Evolutionary conservation across 805 yeast species (phyloP).

Genomic region (Metschnikowia picachoensis): DNA sequence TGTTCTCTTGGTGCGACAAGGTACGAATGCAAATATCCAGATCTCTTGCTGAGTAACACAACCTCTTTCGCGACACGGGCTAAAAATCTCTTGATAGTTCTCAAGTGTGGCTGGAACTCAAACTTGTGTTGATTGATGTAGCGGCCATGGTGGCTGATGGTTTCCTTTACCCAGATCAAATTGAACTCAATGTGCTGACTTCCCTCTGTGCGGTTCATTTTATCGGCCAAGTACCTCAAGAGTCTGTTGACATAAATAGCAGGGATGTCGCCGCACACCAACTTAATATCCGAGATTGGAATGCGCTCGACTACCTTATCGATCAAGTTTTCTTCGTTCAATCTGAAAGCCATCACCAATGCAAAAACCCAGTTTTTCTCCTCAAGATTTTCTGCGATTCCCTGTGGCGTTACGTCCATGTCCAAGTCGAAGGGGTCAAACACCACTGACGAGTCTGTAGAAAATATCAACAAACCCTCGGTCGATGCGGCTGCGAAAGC

Average conservation of each 20-base stretch:
- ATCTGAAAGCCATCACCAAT: slow-evolving; percentile 86
- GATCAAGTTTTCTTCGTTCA: slow-evolving; percentile 75
- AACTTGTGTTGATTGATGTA: slow-evolving; percentile 61
- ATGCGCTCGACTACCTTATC: slow-evolving; percentile 70
- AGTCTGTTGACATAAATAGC: slow-evolving; percentile 67
- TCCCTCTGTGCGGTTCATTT: slow-evolving; percentile 48
- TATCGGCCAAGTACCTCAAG: slow-evolving; percentile 60
- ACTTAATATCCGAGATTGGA: slow-evolving; percentile 63
- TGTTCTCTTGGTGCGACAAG: slow-evolving; percentile 25
- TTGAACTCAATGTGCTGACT: slow-evolving; percentile 84
- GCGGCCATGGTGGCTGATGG: slow-evolving; percentile 72
- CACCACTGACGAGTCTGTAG: slow-evolving; percentile 66
- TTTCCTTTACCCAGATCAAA: slow-evolving; percentile 70
- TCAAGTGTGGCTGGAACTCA: slow-evolving; percentile 58
- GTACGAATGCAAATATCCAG: slow-evolving; percentile 53
- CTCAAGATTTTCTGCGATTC: slow-evolving; percentile 55
- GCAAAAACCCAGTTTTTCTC: slow-evolving; percentile 70
- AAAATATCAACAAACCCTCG: slow-evolving; percentile 81
- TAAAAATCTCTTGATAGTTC: slow-evolving; percentile 72
- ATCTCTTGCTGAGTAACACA: slow-evolving; percentile 49
- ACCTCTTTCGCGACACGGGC: slow-evolving; percentile 72
- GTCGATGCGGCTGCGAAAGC: slow-evolving; percentile 95
- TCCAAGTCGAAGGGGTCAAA: slow-evolving; percentile 97
- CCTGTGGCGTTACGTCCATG: slow-evolving; percentile 82
- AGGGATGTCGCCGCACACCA: slow-evolving; percentile 72